Percentiles rank a stretch among this genome's conserved stretches.
Evolutionary conservation across 2,329 filamentous ascomycete species (phyloP).

Genomic region (Talaromyces sp.): DNA sequence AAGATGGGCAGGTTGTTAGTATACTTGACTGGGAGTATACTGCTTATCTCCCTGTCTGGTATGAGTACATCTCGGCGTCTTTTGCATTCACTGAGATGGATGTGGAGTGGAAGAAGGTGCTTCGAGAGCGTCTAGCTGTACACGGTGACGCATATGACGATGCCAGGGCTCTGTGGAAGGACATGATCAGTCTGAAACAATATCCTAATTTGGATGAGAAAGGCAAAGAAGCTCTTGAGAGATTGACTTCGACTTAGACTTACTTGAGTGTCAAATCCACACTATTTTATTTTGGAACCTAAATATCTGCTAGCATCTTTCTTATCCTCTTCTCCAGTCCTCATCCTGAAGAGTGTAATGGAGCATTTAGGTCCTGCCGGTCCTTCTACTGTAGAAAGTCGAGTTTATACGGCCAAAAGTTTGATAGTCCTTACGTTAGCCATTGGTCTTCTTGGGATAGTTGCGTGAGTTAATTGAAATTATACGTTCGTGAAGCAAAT

Average conservation of each 20-base stretch:
- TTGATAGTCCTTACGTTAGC: no score
- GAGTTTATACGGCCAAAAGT: no score
- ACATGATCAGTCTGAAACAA: conserved; percentile 14
- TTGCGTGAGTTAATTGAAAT: neutral
- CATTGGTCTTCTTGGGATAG: neutral
- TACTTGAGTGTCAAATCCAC: neutral
- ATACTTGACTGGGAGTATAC: conserved; percentile 29
- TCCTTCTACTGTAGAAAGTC: no score
- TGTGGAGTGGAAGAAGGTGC: conserved; percentile 19
- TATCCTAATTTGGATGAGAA: conserved; percentile 18
- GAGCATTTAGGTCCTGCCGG: no score
- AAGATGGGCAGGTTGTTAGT: conserved; percentile 16
- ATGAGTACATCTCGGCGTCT: conserved; percentile 29
- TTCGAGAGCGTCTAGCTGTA: conserved; percentile 14
- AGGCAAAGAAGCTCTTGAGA: conserved; percentile 14
- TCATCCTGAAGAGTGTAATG: no score
- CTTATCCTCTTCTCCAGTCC: no score
- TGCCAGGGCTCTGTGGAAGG: conserved; percentile 17
- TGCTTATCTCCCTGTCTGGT: conserved; percentile 23
- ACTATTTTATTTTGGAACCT: neutral
- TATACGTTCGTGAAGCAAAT: no score
- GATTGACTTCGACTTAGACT: neutral
- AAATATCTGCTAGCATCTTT: no score
- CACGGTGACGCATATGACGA: conserved; percentile 15
- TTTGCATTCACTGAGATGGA: conserved; percentile 17